Base-by-base conservation (phyloP, 495 filamentous ascomycete genomes). In the Penicillium soppii region DNA sequence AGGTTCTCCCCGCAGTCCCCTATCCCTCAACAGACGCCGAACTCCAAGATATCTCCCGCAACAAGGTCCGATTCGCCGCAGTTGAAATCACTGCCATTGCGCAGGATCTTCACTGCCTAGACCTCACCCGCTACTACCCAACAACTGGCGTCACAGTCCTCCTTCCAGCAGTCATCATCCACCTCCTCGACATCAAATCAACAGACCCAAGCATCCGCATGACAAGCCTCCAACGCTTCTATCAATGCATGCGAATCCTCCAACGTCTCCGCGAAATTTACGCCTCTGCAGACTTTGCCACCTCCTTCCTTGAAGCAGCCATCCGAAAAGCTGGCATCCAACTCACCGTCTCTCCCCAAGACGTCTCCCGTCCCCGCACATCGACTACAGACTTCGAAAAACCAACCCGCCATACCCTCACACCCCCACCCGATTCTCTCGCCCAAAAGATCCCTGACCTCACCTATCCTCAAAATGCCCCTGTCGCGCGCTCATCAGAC, bases 111-210 rank as follows among this genome's bases (percentile, higher is more conserved):
- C 86, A 88, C 54, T 71, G 73, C 25, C 71, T 84, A 25, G 75
- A 84, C 52, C 74, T 96, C 3, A 89, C 88, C 33, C 81, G 76
- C 27, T 95, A 82, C 62, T 83, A 95, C 15, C 90, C 91, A 8
- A 94, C 91, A 0, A 90, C 89, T 1, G 90, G 90, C 33, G 89
- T 95, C 17, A 96, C 91, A 0, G 90, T 95, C 8, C 81, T 95
- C 9, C 81, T 95, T 4, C 91, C 91, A 2, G 90, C 91, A 10
- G 89, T 95, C 66, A 95, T 95, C 54, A 92, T 95, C 47, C 90
- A 96, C 61, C 76, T 96, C 16, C 80, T 95, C 3, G 89, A 95
- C 60, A 91, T 94, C 76, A 95, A 91, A 60, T 87, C 84, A 32
- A 85, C 79, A 36, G 80, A 89, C 50, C 80, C 81, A 15, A 81